Evolutionary conservation across 2,329 filamentous ascomycete genomes (phyloP).

Genomic region (Neophaeococcomyces mojaviensis): DNA sequence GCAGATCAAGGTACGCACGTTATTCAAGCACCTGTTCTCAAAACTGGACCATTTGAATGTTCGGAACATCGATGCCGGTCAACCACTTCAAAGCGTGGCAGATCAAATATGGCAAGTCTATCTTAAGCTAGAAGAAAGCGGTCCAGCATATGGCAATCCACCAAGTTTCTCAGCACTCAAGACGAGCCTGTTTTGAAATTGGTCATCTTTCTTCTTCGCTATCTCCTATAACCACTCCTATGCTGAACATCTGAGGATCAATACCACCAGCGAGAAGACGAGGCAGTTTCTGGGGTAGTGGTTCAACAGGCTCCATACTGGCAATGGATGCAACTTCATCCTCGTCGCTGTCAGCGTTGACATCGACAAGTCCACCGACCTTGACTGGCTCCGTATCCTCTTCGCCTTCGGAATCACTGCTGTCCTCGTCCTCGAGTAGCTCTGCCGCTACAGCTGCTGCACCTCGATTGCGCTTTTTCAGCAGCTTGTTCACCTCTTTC

Average conservation of each 20-base stretch:
- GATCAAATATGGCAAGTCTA: constrained; percentile 27
- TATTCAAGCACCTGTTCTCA: constrained; percentile 56
- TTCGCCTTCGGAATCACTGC: constrained; percentile 15
- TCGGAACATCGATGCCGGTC: constrained; percentile 48
- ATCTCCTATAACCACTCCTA: constrained; percentile 45
- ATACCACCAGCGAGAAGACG: not conserved
- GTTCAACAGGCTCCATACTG: constrained; percentile 17
- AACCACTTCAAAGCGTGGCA: constrained; percentile 44
- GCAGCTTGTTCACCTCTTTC: constrained; percentile 62
- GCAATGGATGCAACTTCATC: constrained; percentile 23
- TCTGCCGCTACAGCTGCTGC: constrained; percentile 27
- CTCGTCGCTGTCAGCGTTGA: constrained; percentile 22
- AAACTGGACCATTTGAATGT: constrained; percentile 43
- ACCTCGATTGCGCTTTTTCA: constrained; percentile 46
- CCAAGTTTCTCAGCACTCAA: constrained; percentile 26
- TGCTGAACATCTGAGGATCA: constrained; percentile 11
- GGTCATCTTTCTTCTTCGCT: constrained; percentile 43
- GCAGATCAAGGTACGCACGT: constrained; percentile 67
- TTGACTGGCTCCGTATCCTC: constrained; percentile 15
- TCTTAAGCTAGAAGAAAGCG: constrained; percentile 1
- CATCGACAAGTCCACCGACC: constrained; percentile 12
- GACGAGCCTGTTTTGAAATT: not conserved
- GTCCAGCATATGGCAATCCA: constrained; percentile 26
- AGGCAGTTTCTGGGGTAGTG: constrained; percentile 5
- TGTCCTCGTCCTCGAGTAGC: constrained; percentile 14